Evolutionary conservation across 148 eudicot genomes (phyloP).

Genomic region (Camellia japonica): DNA sequence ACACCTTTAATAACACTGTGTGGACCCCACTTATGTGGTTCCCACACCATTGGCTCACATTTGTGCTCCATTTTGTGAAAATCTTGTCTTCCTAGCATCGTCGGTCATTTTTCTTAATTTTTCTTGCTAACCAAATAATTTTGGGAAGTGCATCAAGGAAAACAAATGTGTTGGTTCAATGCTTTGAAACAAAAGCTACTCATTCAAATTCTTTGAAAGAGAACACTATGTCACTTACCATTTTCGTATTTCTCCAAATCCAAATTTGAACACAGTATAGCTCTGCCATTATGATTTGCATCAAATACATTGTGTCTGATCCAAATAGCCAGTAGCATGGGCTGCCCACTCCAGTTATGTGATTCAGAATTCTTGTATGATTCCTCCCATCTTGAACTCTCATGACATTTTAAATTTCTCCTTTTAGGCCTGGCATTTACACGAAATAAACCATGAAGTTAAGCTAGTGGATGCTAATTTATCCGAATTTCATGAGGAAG

Average conservation of each 20-base stretch:
- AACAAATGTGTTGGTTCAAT: neutral
- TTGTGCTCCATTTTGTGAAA: neutral
- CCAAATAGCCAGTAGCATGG: neutral
- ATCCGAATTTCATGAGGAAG: slow-evolving; percentile 45
- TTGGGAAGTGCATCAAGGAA: neutral
- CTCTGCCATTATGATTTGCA: neutral
- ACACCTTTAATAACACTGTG: no score
- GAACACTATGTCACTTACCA: neutral
- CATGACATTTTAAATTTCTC: neutral
- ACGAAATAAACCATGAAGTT: slow-evolving; percentile 50
- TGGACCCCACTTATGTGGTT: no score
- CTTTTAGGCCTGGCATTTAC: slow-evolving; percentile 73
- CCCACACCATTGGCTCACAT: no score
- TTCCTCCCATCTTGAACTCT: neutral
- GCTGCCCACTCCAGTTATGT: neutral
- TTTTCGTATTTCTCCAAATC: neutral
- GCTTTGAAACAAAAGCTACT: neutral
- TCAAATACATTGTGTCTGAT: neutral
- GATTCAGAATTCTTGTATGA: neutral
- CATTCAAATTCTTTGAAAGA: neutral
- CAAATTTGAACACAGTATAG: neutral
- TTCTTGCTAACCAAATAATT: neutral
- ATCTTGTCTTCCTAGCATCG: neutral
- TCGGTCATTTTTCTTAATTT: neutral
- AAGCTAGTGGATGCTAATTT: slow-evolving; percentile 60